A percentile compares a stretch with the other conserved stretches of the same genome.
Evolutionary conservation across 306 rosid species (phyloP).

Genomic region (Canavalia gladiata): DNA sequence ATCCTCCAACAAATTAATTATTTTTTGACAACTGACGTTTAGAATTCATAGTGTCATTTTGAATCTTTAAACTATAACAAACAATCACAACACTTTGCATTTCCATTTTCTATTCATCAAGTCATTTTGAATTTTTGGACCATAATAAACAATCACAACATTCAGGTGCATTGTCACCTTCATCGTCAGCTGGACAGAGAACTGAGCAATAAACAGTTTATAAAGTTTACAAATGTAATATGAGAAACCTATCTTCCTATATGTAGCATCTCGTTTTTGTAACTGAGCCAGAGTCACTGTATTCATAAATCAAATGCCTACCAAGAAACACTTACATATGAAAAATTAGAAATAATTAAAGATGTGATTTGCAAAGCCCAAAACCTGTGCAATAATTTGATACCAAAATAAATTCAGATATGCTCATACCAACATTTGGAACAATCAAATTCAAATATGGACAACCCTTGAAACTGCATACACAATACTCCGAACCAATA

Average conservation of each 20-base stretch:
- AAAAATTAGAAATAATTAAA: slow-evolving; percentile 45
- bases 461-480: slow-evolving; percentile 35
- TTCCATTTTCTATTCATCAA: slow-evolving; percentile 46
- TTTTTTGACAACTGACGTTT: slow-evolving; percentile 94
- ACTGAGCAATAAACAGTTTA: too few species aligned
- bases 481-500: slow-evolving; percentile 1
- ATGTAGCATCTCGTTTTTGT: too few species aligned
- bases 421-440: slow-evolving; percentile 3
- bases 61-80: slow-evolving; percentile 87
- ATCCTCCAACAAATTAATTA: slow-evolving; percentile 89
- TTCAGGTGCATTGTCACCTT: too few species aligned
- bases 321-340: not conserved
- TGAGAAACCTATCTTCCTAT: too few species aligned
- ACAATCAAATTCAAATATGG: slow-evolving; percentile 34
- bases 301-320: too few species aligned
- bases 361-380: slow-evolving; percentile 56
- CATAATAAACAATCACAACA: slow-evolving; percentile 46
- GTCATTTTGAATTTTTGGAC: not conserved
- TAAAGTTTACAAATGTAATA: too few species aligned
- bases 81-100: slow-evolving; percentile 68
- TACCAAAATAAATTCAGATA: slow-evolving; percentile 40
- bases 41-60: slow-evolving; percentile 75
- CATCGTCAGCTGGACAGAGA: too few species aligned
- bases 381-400: slow-evolving; percentile 63
- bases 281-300: too few species aligned